phyloP scores from a whole-genome alignment of 1,284 basidiomycete species.

The Porogramme epimiltina region DNA sequence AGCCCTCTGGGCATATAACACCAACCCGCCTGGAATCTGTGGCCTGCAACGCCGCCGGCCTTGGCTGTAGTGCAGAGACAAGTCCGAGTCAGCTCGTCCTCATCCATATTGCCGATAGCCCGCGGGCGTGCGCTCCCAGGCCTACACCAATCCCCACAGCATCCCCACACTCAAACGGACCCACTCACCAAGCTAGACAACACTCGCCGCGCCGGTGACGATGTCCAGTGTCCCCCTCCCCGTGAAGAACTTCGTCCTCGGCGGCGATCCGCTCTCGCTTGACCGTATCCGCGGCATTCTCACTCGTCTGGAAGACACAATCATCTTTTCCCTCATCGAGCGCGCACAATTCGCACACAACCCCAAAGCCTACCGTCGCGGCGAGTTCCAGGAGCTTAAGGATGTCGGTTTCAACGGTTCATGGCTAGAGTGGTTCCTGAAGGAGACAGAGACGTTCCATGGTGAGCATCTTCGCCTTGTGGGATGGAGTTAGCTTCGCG shows the following conservation, averaged over 20 bases:
- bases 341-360: constrained; percentile 97
- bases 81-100: no score
- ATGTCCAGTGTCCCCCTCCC: constrained; percentile 53
- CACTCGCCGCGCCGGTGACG: no score
- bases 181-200: no score
- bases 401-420: constrained; percentile 77
- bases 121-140: background rate
- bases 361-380: constrained; percentile 84
- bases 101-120: no score
- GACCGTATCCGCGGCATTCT: constrained; percentile 88
- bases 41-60: no score
- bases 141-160: background rate
- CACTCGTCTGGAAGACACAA: constrained; percentile 94
- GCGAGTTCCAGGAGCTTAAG: constrained; percentile 77
- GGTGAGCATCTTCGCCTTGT: constrained; percentile 53
- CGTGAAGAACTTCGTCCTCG: constrained; percentile 62
- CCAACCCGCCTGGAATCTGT: no score
- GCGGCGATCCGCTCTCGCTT: constrained; percentile 79
- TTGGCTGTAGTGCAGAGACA: no score
- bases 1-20: no score
- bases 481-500: background rate
- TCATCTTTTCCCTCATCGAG: constrained; percentile 97
- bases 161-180: background rate
- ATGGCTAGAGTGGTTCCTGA: constrained; percentile 98
- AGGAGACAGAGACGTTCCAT: constrained; percentile 93